Evolutionary conservation across 2,329 filamentous ascomycete species (phyloP).

Genomic region (Hypomyces rosellus): DNA sequence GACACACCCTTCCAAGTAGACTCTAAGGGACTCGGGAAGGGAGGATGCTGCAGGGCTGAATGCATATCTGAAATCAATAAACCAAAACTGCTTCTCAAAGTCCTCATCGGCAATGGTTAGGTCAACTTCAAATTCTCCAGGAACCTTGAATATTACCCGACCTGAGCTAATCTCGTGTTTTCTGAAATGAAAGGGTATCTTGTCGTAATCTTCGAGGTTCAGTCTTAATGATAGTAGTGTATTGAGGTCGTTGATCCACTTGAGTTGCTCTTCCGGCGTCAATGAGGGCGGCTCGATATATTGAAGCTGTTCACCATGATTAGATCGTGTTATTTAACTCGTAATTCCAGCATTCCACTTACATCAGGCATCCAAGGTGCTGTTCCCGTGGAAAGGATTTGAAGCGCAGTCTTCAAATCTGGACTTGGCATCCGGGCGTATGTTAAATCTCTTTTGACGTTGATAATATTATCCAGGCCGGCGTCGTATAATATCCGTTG

Average conservation of each 20-base stretch:
- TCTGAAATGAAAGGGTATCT: slow-evolving; percentile 66
- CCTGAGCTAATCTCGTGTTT: slow-evolving; percentile 76
- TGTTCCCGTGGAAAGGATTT: slow-evolving; percentile 73
- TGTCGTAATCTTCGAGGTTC: slow-evolving; percentile 76
- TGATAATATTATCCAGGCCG: slow-evolving; percentile 57
- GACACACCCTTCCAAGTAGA: slow-evolving; percentile 61
- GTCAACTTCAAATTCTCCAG: slow-evolving; percentile 86
- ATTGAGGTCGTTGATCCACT: slow-evolving; percentile 74
- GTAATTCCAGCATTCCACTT: slow-evolving; percentile 25
- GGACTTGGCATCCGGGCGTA: slow-evolving; percentile 77
- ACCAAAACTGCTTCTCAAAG: slow-evolving; percentile 78
- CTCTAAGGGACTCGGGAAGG: slow-evolving; percentile 57
- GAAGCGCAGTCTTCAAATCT: slow-evolving; percentile 82
- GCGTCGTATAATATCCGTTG: slow-evolving; percentile 55
- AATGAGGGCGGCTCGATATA: slow-evolving; percentile 72
- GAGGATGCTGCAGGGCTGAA: slow-evolving; percentile 63
- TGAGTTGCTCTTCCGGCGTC: slow-evolving; percentile 63
- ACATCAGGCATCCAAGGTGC: slow-evolving; percentile 75
- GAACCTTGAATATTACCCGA: slow-evolving; percentile 81
- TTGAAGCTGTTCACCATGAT: slow-evolving; percentile 49
- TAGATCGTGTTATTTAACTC: no score
- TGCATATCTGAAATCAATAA: slow-evolving; percentile 82
- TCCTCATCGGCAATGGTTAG: slow-evolving; percentile 86
- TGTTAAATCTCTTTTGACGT: slow-evolving; percentile 67
- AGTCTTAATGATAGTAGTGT: slow-evolving; percentile 75